A percentile compares a stretch with the other conserved stretches of the same genome.
Evolutionary conservation across 139 green algal genomes (phyloP).

Genomic region (Astrephomene gubernaculifera): DNA sequence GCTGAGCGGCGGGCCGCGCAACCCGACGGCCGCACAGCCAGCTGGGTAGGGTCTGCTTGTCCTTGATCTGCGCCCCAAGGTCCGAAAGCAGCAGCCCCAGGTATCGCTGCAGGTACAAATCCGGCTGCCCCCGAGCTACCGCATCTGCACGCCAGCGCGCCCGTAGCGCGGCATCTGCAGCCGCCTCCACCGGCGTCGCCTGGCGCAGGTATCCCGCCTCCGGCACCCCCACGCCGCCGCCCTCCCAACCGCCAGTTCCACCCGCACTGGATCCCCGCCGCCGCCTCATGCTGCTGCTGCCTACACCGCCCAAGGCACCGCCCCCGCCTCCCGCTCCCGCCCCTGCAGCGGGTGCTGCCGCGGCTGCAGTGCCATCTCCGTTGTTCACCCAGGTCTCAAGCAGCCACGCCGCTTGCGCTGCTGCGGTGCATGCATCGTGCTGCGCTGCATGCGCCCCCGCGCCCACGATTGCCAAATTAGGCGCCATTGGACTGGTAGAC

Average conservation of each 20-base stretch:
- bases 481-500: slow-evolving; percentile 1
- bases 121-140: neutral
- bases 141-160: slow-evolving; percentile 9
- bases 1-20: too few species aligned
- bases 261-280: neutral
- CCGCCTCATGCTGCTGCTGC: neutral
- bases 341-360: neutral
- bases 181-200: slow-evolving; percentile 12
- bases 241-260: neutral
- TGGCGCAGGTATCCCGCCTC: slow-evolving; percentile 19
- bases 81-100: slow-evolving; percentile 29
- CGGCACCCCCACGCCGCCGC: too few species aligned
- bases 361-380: neutral
- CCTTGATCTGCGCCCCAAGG: neutral
- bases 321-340: neutral
- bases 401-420: slow-evolving; percentile 26
- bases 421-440: slow-evolving; percentile 12
- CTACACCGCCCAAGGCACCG: neutral
- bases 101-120: slow-evolving; percentile 17
- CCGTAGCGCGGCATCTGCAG: neutral
- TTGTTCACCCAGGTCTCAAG: slow-evolving; percentile 5
- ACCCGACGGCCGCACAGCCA: neutral
- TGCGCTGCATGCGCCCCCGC: neutral
- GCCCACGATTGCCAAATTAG: slow-evolving; percentile 35
- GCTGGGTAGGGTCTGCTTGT: neutral